These are phyloP conservation scores for Amanita polypyramis DNA, from an alignment of 768 basidiomycete species.

Conservation along the genomic window DNA sequence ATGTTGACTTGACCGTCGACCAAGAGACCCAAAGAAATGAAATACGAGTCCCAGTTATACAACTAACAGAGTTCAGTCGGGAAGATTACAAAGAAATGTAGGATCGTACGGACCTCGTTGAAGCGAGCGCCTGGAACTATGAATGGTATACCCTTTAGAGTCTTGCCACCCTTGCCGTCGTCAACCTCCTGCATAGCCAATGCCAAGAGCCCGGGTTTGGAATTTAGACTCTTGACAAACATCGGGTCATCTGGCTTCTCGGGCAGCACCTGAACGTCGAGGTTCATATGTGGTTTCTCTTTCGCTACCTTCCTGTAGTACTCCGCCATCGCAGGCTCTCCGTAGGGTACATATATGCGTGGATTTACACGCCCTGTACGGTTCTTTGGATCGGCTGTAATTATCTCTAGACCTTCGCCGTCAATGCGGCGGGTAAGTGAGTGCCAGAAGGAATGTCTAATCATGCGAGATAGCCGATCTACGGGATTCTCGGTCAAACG, in stretches of 20 bases:
- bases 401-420: slow-evolving; percentile 93
- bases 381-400: slow-evolving; percentile 97
- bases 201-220: slow-evolving; percentile 88
- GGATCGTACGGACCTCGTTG: slow-evolving; percentile 58
- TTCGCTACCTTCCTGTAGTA: slow-evolving; percentile 88
- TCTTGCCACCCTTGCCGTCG: slow-evolving; percentile 67
- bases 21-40: slow-evolving; percentile 86
- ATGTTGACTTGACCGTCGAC: slow-evolving; percentile 91
- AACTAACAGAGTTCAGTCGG: slow-evolving; percentile 34
- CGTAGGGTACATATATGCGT: slow-evolving; percentile 90
- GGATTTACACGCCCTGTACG: slow-evolving; percentile 84
- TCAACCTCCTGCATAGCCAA: slow-evolving; percentile 91
- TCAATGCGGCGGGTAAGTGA: slow-evolving; percentile 94
- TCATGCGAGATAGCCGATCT: slow-evolving; percentile 94
- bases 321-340: slow-evolving; percentile 88
- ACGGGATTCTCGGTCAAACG: slow-evolving; percentile 96
- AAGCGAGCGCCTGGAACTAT: slow-evolving; percentile 94
- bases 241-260: slow-evolving; percentile 74
- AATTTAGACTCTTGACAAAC: slow-evolving; percentile 89
- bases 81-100: not conserved
- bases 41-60: slow-evolving; percentile 95
- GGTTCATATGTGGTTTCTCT: slow-evolving; percentile 88
- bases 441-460: slow-evolving; percentile 97
- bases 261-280: slow-evolving; percentile 89
- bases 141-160: slow-evolving; percentile 90